These are phyloP conservation scores for Cladophialophora yegresii DNA, from an alignment of 2,329 filamentous ascomycete species.

Conservation along the genomic window DNA sequence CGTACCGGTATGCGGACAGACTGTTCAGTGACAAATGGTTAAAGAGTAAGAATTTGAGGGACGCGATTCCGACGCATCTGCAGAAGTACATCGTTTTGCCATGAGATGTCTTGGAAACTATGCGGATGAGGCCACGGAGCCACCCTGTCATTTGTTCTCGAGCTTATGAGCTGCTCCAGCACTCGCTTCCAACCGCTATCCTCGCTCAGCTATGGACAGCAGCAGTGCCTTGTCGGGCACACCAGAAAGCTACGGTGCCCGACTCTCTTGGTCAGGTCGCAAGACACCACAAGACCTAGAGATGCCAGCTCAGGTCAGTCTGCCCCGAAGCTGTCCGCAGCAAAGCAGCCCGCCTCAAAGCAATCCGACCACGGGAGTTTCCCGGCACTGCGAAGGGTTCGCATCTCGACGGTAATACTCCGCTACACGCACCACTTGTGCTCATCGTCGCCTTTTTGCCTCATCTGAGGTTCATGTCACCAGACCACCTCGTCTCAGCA, in stretches of 20 bases:
- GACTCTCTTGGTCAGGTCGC: neutral
- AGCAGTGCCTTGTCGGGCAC: neutral
- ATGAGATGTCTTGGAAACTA: slow-evolving; percentile 14
- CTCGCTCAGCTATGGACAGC: neutral
- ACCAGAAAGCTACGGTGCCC: neutral
- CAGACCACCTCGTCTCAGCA: neutral
- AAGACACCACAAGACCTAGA: neutral
- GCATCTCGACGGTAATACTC: neutral
- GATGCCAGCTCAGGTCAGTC: neutral
- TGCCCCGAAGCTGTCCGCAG: neutral
- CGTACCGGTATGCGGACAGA: slow-evolving; percentile 94
- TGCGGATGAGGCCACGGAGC: neutral
- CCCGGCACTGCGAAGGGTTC: neutral
- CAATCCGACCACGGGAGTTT: neutral
- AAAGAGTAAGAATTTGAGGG: slow-evolving; percentile 77
- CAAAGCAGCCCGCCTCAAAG: neutral
- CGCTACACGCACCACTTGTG: neutral
- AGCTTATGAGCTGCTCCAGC: neutral
- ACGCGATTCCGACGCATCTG: slow-evolving; percentile 78
- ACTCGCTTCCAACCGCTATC: neutral
- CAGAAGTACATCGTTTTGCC: slow-evolving; percentile 93
- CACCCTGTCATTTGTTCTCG: neutral
- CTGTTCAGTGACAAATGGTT: slow-evolving; percentile 93
- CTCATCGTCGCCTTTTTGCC: neutral
- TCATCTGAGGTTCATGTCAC: neutral